A percentile compares a stretch with the other conserved stretches of the same genome.
phyloP scores from a whole-genome alignment of 2,329 filamentous ascomycete species.

The Grosmannia penicillata region DNA sequence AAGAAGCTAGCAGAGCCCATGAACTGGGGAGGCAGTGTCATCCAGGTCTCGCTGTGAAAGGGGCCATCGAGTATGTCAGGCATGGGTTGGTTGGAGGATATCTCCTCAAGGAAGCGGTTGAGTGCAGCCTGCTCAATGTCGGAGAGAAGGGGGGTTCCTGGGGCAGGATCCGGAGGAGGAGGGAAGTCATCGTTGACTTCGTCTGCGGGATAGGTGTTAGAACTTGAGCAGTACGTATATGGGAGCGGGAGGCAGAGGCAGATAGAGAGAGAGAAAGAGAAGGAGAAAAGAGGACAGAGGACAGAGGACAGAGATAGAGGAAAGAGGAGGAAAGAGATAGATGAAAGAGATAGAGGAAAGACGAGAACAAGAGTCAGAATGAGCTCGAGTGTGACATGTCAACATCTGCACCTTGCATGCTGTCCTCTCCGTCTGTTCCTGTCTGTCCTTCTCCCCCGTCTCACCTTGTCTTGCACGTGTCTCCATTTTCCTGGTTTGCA shows the following conservation, averaged over 20 bases:
- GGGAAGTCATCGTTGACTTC: slow-evolving; percentile 27
- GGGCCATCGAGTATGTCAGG: slow-evolving; percentile 26
- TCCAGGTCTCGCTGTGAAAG: slow-evolving; percentile 35
- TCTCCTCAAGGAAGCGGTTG: slow-evolving; percentile 39
- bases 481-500: too few relatives aligned
- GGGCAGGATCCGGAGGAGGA: slow-evolving; percentile 44
- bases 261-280: neutral
- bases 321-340: neutral
- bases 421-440: too few relatives aligned
- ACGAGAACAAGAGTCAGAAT: too few relatives aligned
- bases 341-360: neutral
- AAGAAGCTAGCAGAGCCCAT: slow-evolving; percentile 52
- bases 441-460: too few relatives aligned
- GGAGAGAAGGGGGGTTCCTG: slow-evolving; percentile 49
- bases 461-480: too few relatives aligned
- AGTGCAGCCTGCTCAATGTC: slow-evolving; percentile 46
- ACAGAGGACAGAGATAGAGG: neutral
- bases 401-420: too few relatives aligned
- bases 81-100: slow-evolving; percentile 29
- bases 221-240: neutral
- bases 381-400: too few relatives aligned
- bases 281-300: neutral
- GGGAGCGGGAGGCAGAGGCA: too few relatives aligned
- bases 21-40: slow-evolving; percentile 47
- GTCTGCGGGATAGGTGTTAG: slow-evolving; percentile 19